phyloP scores from a whole-genome alignment of 2,329 filamentous ascomycete species.

The Sporothrix mexicana region DNA sequence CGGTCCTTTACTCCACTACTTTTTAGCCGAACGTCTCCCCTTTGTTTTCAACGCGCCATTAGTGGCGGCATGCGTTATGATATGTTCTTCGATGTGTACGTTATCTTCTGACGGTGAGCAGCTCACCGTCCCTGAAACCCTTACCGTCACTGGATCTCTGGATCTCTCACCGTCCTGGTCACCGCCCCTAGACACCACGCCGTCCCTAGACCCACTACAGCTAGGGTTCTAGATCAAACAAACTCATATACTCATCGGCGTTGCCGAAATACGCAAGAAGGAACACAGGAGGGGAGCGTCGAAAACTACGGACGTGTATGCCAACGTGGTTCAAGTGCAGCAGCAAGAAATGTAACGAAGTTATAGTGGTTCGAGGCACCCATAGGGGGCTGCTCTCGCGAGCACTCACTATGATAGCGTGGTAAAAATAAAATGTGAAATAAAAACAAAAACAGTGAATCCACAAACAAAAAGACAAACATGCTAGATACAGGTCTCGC shows the following conservation, averaged over 20 bases:
- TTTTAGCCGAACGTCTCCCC: neutral
- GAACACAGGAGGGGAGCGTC: constrained; percentile 2
- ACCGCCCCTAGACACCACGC: neutral
- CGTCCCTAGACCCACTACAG: constrained; percentile 1
- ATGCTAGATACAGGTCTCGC: constrained; percentile 15
- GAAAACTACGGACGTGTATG: constrained; percentile 1
- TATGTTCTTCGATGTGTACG: neutral
- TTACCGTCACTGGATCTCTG: neutral
- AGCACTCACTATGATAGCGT: neutral
- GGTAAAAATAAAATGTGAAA: neutral
- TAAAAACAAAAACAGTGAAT: neutral
- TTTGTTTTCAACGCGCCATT: neutral
- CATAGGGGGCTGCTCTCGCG: neutral
- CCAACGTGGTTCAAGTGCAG: neutral
- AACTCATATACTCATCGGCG: neutral
- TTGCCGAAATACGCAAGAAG: neutral
- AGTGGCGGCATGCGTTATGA: neutral
- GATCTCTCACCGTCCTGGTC: neutral
- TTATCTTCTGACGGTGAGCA: neutral
- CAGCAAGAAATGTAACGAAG: neutral
- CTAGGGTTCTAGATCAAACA: constrained; percentile 2
- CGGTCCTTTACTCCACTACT: constrained; percentile 1
- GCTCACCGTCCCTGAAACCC: neutral
- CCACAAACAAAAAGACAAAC: neutral
- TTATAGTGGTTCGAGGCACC: neutral